phyloP scores from a whole-genome alignment of 441 rosid species.

The Croton laevigatus region DNA sequence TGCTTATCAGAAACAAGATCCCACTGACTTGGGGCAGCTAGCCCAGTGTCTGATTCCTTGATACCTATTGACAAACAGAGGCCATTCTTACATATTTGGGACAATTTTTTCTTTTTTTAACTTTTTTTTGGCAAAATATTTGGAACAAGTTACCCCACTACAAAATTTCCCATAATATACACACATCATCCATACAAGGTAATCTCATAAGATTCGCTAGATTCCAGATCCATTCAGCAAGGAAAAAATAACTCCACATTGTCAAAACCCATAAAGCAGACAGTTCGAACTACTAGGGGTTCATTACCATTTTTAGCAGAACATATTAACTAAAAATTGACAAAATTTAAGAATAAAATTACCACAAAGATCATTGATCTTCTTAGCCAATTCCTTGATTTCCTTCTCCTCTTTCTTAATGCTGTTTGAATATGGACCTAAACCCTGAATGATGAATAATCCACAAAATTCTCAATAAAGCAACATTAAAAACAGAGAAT shows the following conservation, averaged over 20 bases:
- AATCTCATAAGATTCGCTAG: not conserved
- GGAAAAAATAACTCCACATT: not conserved
- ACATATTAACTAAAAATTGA: not conserved
- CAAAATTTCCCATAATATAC: not conserved
- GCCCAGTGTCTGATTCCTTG: slow-evolving; percentile 96
- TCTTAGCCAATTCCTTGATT: slow-evolving; percentile 88
- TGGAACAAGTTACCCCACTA: not conserved
- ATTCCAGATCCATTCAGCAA: slow-evolving; percentile 4
- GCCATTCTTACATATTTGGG: not conserved
- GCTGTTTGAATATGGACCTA: slow-evolving; percentile 84
- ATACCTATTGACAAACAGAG: slow-evolving; percentile 46
- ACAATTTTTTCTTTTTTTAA: too few species aligned
- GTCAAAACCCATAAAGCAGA: not conserved
- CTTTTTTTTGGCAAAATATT: too few species aligned
- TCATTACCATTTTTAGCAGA: not conserved
- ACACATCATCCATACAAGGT: not conserved
- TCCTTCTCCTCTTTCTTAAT: slow-evolving; percentile 92
- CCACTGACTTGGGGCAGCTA: slow-evolving; percentile 98
- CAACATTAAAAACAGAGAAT: not conserved
- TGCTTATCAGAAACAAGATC: slow-evolving; percentile 98
- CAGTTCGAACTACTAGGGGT: slow-evolving; percentile 5
- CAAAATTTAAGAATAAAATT: slow-evolving; percentile 24
- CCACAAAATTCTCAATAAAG: not conserved
- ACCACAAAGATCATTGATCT: slow-evolving; percentile 88
- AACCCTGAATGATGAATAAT: slow-evolving; percentile 56